Percentiles rank a stretch among this genome's conserved stretches.
Evolutionary conservation across 1,284 basidiomycete species (phyloP).

Genomic region (Pholiota adiposa): DNA sequence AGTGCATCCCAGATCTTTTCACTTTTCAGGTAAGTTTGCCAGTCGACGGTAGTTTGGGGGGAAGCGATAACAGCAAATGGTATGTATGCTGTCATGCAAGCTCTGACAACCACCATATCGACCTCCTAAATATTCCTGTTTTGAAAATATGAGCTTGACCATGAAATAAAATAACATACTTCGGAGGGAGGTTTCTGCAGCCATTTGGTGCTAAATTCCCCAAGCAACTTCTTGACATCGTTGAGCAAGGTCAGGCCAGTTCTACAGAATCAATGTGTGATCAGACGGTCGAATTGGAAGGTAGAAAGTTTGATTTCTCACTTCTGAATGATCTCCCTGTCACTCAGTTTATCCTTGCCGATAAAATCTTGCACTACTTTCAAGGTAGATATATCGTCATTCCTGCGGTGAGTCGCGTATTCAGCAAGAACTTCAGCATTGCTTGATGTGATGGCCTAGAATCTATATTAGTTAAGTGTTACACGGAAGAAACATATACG

Average conservation of each 20-base stretch:
- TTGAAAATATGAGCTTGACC: not conserved
- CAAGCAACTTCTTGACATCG: slow-evolving; percentile 1
- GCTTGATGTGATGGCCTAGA: not conserved
- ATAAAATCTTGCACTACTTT: too few relatives aligned
- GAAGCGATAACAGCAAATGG: slow-evolving; percentile 20
- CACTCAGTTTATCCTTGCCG: not conserved
- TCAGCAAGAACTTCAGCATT: not conserved
- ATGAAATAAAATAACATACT: not conserved
- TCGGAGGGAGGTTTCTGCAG: slow-evolving; percentile 1
- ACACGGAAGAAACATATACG: too few relatives aligned
- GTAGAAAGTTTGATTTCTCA: not conserved
- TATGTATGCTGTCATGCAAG: slow-evolving; percentile 20
- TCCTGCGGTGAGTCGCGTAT: not conserved
- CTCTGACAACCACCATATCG: slow-evolving; percentile 10
- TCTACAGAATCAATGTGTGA: not conserved
- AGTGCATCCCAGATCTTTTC: slow-evolving; percentile 17
- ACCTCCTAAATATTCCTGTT: slow-evolving; percentile 9
- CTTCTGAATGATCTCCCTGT: not conserved
- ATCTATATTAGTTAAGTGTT: not conserved
- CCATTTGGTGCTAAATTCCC: not conserved
- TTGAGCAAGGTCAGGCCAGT: not conserved
- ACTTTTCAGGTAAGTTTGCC: slow-evolving; percentile 19
- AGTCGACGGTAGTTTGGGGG: not conserved
- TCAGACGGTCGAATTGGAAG: not conserved
- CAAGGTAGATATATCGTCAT: too few relatives aligned